A percentile compares a stretch with the other conserved stretches of the same genome.
Evolutionary conservation across 306 rosid genomes (phyloP).

Genomic region (Quercus variabilis): DNA sequence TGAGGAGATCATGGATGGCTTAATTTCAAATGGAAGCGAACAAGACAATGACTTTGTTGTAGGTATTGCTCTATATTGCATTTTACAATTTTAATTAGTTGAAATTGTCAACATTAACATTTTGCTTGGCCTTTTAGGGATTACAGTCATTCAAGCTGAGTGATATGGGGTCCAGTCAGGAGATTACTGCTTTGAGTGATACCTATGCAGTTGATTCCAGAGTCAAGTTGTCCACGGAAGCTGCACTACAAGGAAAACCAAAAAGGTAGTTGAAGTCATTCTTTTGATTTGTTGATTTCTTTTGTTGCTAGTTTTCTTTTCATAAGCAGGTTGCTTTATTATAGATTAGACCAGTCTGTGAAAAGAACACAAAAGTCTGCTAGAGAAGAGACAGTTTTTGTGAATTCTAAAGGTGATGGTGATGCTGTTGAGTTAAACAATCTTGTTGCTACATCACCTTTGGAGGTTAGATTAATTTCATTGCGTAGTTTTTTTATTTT

Average conservation of each 20-base stretch:
- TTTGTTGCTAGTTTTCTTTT: constrained; percentile 28
- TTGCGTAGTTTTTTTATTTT: constrained; percentile 5
- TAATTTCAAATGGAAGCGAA: constrained; percentile 15
- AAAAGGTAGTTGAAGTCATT: constrained; percentile 42
- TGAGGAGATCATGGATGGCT: constrained; percentile 20
- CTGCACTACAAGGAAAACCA: constrained; percentile 66
- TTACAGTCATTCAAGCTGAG: constrained; percentile 43
- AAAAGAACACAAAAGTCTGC: constrained; percentile 32
- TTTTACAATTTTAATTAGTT: constrained; percentile 9
- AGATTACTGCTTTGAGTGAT: constrained; percentile 32
- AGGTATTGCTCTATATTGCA: constrained; percentile 38
- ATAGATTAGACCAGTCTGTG: constrained; percentile 55
- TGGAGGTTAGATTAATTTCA: constrained; percentile 47
- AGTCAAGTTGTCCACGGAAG: constrained; percentile 37
- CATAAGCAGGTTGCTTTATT: constrained; percentile 25
- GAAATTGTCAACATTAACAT: constrained; percentile 12
- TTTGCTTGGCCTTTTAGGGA: constrained; percentile 48
- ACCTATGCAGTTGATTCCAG: constrained; percentile 37
- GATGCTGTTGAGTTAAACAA: constrained; percentile 31
- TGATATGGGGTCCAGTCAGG: constrained; percentile 33
- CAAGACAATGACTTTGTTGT: constrained; percentile 26
- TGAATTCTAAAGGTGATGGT: constrained; percentile 18
- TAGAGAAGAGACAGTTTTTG: constrained; percentile 24
- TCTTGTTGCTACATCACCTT: constrained; percentile 31
- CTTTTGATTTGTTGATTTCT: constrained; percentile 17